A percentile compares a stretch with the other conserved stretches of the same genome.
phyloP scores from a whole-genome alignment of 1,284 basidiomycete genomes.

The Gymnopus androsaceus region DNA sequence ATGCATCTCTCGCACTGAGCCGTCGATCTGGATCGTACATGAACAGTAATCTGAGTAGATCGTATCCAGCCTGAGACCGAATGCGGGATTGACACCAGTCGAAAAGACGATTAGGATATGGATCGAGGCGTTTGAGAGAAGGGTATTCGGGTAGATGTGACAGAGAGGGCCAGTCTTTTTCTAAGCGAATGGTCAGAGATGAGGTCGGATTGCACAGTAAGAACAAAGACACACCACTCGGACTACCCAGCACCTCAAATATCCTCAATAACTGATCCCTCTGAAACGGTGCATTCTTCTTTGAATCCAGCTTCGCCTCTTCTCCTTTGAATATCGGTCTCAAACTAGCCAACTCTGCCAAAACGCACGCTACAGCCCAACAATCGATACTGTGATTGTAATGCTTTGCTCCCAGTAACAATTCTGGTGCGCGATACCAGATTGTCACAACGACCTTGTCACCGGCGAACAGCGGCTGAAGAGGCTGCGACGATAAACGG shows the following conservation, averaged over 20 bases:
- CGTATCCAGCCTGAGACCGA: conserved; percentile 66
- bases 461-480: conserved; percentile 84
- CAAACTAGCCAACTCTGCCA: conserved; percentile 91
- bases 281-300: conserved; percentile 94
- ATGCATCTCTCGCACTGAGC: conserved; percentile 79
- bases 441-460: conserved; percentile 99
- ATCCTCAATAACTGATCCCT: conserved; percentile 94
- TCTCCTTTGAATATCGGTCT: conserved; percentile 99
- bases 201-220: not conserved
- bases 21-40: conserved; percentile 89
- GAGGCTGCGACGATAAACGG: conserved; percentile 80
- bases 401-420: conserved; percentile 93
- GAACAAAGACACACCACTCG: conserved; percentile 59
- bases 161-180: conserved; percentile 76
- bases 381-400: conserved; percentile 95
- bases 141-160: conserved; percentile 7
- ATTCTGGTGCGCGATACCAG: conserved; percentile 97
- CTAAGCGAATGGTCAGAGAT: conserved; percentile 36
- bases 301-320: conserved; percentile 92
- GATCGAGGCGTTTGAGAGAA: conserved; percentile 36
- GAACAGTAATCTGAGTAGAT: conserved; percentile 84
- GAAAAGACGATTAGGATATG: conserved; percentile 62
- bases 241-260: conserved; percentile 91
- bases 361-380: conserved; percentile 97
- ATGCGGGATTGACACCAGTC: conserved; percentile 81